Evolutionary conservation across 768 basidiomycete species (phyloP).

Genomic region (Lepiota venenata): DNA sequence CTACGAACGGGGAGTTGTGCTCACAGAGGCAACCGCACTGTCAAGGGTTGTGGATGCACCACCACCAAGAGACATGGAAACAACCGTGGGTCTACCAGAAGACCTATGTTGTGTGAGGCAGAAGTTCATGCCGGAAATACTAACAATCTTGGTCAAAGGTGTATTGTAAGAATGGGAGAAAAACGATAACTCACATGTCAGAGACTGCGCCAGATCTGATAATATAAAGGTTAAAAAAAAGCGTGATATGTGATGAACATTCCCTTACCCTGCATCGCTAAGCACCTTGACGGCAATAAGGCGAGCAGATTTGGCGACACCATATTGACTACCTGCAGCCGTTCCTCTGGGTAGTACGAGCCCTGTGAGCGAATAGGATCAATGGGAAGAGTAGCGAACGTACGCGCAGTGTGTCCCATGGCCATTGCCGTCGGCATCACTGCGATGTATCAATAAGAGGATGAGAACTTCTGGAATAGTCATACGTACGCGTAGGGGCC

Average conservation of each 20-base stretch:
- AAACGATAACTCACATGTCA: slow-evolving; percentile 2
- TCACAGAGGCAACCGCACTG: slow-evolving; percentile 25
- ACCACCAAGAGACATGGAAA: slow-evolving; percentile 35
- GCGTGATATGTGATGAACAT: background rate
- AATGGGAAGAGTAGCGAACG: background rate
- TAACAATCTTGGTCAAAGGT: background rate
- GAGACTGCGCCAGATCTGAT: slow-evolving; percentile 6
- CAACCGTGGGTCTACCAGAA: slow-evolving; percentile 27
- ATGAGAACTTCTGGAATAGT: background rate
- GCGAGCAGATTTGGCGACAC: slow-evolving; percentile 26
- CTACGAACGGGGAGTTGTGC: background rate
- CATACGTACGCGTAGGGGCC: slow-evolving; percentile 20
- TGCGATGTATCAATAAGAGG: background rate
- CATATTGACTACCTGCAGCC: slow-evolving; percentile 22
- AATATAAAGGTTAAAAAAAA: background rate
- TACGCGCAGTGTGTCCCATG: slow-evolving; percentile 34
- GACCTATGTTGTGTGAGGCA: slow-evolving; percentile 19
- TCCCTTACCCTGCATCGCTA: slow-evolving; percentile 24
- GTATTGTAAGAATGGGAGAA: too few relatives aligned
- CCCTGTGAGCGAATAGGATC: background rate
- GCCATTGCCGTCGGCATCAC: slow-evolving; percentile 32
- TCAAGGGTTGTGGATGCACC: slow-evolving; percentile 24
- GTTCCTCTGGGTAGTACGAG: slow-evolving; percentile 15
- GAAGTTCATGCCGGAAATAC: slow-evolving; percentile 30
- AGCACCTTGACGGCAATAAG: slow-evolving; percentile 41